Conservation (phyloP, 306 rosid species). For the Cicer arietinum region DNA sequence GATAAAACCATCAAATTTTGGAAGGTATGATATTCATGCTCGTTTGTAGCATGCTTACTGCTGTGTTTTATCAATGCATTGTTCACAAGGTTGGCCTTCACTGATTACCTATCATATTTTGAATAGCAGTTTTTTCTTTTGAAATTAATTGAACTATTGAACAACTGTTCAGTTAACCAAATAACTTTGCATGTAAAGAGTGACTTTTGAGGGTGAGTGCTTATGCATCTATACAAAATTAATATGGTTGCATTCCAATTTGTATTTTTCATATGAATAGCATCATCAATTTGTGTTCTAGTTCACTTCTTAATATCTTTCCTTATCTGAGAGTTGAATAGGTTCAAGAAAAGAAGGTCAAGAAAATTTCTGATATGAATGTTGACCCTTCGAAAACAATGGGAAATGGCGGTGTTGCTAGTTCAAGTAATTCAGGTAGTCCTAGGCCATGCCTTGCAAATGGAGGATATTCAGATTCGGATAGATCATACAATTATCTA, state of each 20-base stretch:
- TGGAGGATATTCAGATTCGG: constrained; percentile 77
- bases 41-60: constrained; percentile 18
- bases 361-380: constrained; percentile 89
- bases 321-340: constrained; percentile 49
- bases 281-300: constrained; percentile 29
- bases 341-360: constrained; percentile 98
- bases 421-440: constrained; percentile 79
- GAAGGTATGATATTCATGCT: constrained; percentile 71
- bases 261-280: constrained; percentile 27
- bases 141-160: constrained; percentile 26
- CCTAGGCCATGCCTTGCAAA: constrained; percentile 66
- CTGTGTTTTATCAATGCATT: constrained; percentile 14
- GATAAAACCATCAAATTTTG: constrained; percentile 97
- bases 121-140: constrained; percentile 2
- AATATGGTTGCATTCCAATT: constrained; percentile 27
- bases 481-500: constrained; percentile 58
- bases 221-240: constrained; percentile 19
- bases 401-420: constrained; percentile 82
- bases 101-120: constrained; percentile 22
- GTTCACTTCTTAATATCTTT: constrained; percentile 13
- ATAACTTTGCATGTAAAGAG: constrained; percentile 37
- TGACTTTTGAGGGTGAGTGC: constrained; percentile 28
- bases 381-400: constrained; percentile 72
- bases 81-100: constrained; percentile 38
- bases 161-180: constrained; percentile 22